Evolutionary conservation across 768 basidiomycete species (phyloP).

Genomic region (Pleurotus djamor): DNA sequence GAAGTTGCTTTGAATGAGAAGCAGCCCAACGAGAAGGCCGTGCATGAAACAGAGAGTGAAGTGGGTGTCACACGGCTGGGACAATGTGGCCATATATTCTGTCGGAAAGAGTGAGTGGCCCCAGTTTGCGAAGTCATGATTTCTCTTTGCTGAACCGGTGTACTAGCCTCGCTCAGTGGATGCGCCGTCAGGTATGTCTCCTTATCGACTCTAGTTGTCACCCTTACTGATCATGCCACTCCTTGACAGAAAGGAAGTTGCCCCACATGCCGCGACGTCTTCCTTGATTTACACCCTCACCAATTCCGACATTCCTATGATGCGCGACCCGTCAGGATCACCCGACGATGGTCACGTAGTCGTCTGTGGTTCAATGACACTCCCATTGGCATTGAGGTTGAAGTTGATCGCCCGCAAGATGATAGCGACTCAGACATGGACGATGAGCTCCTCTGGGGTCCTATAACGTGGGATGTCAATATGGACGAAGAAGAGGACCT

Average conservation of each 20-base stretch:
- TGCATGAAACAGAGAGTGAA: constrained; percentile 11
- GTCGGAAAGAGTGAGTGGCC: constrained; percentile 53
- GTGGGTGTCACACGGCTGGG: constrained; percentile 54
- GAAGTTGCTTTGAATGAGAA: not conserved
- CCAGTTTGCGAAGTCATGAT: not conserved
- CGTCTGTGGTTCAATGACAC: not conserved
- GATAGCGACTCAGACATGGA: not conserved
- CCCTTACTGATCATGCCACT: constrained; percentile 5
- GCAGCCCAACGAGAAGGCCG: constrained; percentile 4
- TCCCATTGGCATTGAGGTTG: not conserved
- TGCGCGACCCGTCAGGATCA: not conserved
- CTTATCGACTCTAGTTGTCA: not conserved
- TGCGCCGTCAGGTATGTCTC: constrained; percentile 45
- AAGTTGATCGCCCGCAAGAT: not conserved
- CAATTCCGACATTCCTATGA: not conserved
- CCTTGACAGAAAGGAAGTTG: constrained; percentile 61
- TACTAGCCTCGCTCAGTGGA: constrained; percentile 64
- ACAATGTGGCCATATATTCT: constrained; percentile 67
- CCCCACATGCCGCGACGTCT: constrained; percentile 61
- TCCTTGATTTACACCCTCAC: constrained; percentile 48
- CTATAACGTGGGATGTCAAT: not conserved
- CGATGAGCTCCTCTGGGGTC: not conserved
- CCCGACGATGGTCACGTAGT: not conserved
- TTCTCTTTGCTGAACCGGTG: not conserved
- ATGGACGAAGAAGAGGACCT: not conserved